A percentile compares a stretch with the other conserved stretches of the same genome.
Conservation (phyloP, 371 early-diverging fungal genomes). For the Dipsacomyces acuminosporus region DNA sequence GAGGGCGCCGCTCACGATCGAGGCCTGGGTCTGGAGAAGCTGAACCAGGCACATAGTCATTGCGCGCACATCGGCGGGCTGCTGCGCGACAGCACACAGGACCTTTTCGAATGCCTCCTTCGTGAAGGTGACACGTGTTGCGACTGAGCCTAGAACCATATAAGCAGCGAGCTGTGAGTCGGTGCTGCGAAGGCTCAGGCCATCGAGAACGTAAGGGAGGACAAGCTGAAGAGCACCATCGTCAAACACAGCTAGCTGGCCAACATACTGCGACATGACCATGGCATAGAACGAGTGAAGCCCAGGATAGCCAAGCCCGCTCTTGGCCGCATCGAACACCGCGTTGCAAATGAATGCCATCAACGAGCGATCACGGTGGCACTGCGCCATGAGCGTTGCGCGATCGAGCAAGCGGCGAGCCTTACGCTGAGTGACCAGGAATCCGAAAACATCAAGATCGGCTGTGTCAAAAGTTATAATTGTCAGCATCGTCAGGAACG, state of each 20-base stretch:
- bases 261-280: slow-evolving; percentile 43
- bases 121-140: slow-evolving; percentile 23
- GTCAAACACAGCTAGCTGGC: slow-evolving; percentile 23
- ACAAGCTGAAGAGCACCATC: slow-evolving; percentile 38
- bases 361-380: slow-evolving; percentile 36
- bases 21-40: slow-evolving; percentile 32
- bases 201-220: slow-evolving; percentile 35
- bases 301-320: slow-evolving; percentile 23
- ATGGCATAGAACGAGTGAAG: slow-evolving; percentile 45
- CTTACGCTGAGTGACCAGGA: slow-evolving; percentile 44
- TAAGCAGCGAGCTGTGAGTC: slow-evolving; percentile 44
- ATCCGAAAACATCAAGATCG: slow-evolving; percentile 38
- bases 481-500: slow-evolving; percentile 75
- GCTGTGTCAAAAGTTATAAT: slow-evolving; percentile 50
- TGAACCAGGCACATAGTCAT: slow-evolving; percentile 35
- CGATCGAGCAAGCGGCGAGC: slow-evolving; percentile 41
- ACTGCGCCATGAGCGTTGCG: slow-evolving; percentile 44
- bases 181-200: slow-evolving; percentile 13
- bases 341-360: slow-evolving; percentile 31
- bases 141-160: slow-evolving; percentile 38
- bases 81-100: slow-evolving; percentile 29
- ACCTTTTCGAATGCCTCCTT: slow-evolving; percentile 22
- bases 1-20: background rate
- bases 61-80: slow-evolving; percentile 16
- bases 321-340: slow-evolving; percentile 16